Evolutionary conservation across 2,329 filamentous ascomycete genomes (phyloP), one percentile per base, ranked within the genome.

Genomic region (Orbilia brochopaga): DNA sequence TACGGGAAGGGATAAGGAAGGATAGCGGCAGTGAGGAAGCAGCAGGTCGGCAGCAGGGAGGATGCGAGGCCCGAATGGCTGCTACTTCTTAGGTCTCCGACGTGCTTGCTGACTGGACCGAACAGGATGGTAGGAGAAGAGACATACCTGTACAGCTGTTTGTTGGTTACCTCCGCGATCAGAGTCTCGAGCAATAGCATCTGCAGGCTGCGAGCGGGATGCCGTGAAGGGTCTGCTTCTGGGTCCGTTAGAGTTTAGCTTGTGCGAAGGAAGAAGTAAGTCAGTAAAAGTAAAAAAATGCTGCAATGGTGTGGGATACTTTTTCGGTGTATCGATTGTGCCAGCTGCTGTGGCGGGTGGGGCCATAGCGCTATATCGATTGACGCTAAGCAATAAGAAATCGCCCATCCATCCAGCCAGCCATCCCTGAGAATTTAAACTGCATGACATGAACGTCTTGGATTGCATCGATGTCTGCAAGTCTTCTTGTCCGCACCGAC

Each of bases 181-280:
- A 37, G 37, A 27, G 40, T 10, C 2, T n/a, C 27, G 40, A 24
- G 53, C 23, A 57, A 42, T 23, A 46, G 46, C 46, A n/a, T 46
- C 15, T 46, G 60, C 21, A 64, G 48, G 46, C 46, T 69, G 65
- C 65, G 55, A 63, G 65, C 65, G 57, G 59, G 66, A 70, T 70
- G 66, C 66, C 66, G 59, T 55, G 59, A 70, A 70, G 59, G 66
- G 59, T 70, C 66, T 64, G 59, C 50, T 57, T n/a, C n/a, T n/a
- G n/a, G 37, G 63, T 64, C 54, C 59, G 63, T 72, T 59, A 54
- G 51, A 53, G 50, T 62, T 53, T 63, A 63, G 48, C 42, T 30
- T 44, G 13, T 53, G 23, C 35, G 44, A 46, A 27, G 40, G 40
- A 42, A 19, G 17, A 51, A 24, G 51, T 8, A 19, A 52, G 52